Percentiles rank a stretch among this genome's conserved stretches.
These are phyloP conservation scores for Discostella stelligeroides DNA, from an alignment of 108 stramenopile genomes.

Conservation along the genomic window DNA sequence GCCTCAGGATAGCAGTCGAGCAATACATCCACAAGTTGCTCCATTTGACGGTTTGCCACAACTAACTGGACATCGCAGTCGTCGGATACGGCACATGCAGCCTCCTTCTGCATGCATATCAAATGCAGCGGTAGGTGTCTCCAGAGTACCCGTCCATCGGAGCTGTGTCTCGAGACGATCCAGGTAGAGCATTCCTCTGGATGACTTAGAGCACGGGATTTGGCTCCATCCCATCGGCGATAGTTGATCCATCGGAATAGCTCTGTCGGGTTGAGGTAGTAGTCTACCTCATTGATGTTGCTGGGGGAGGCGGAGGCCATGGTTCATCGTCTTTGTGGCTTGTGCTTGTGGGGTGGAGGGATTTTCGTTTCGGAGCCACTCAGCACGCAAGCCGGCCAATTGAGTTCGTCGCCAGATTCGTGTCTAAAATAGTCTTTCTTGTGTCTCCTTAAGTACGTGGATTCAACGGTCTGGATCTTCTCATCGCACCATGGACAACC, in stretches of 20 bases:
- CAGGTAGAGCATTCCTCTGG: constrained; percentile 53
- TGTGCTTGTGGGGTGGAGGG: not conserved
- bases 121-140: constrained; percentile 52
- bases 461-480: no score
- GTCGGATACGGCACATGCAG: constrained; percentile 28
- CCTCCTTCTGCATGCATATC: constrained; percentile 56
- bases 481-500: no score
- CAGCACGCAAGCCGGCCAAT: not conserved
- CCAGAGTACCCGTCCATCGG: constrained; percentile 48
- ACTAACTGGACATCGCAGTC: constrained; percentile 30
- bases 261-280: constrained; percentile 63
- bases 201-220: constrained; percentile 44
- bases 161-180: constrained; percentile 46
- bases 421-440: no score
- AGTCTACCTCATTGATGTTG: constrained; percentile 54
- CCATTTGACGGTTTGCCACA: constrained; percentile 44
- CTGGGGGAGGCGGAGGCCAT: constrained; percentile 2
- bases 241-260: constrained; percentile 70
- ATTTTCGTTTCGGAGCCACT: not conserved
- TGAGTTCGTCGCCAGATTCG: no score
- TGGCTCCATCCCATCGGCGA: constrained; percentile 66
- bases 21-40: constrained; percentile 47
- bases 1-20: constrained; percentile 51
- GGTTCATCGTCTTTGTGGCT: not conserved
- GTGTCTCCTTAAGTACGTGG: no score